Conservation (phyloP, 768 basidiomycete species). For the Polyporus arcularius region DNA sequence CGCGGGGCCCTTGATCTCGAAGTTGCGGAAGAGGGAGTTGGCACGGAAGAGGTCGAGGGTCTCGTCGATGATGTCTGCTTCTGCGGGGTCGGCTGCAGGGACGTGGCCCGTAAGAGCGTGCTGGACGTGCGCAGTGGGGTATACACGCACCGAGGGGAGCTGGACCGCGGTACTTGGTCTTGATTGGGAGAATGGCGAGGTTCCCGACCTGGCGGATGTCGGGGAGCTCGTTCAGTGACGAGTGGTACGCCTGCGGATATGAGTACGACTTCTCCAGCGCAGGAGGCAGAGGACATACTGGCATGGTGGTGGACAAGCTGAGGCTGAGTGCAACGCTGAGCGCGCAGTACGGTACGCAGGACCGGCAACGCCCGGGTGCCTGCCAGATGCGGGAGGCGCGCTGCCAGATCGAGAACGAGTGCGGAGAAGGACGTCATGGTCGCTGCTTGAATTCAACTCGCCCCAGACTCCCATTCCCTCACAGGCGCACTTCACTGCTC, state of each 20-base stretch:
- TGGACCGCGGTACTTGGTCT: conserved; percentile 89
- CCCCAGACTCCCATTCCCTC: background rate
- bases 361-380: conserved; percentile 11
- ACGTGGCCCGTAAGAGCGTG: background rate
- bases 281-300: conserved; percentile 14
- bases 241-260: conserved; percentile 85
- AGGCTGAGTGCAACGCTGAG: background rate
- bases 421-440: conserved; percentile 8
- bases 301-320: conserved; percentile 20
- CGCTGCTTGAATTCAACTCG: background rate
- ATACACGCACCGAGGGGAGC: conserved; percentile 68
- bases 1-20: conserved; percentile 98
- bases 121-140: background rate
- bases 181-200: conserved; percentile 86
- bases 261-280: background rate
- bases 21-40: conserved; percentile 98
- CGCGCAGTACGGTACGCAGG: conserved; percentile 5
- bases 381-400: conserved; percentile 8
- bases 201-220: conserved; percentile 88
- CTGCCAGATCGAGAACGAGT: background rate
- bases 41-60: conserved; percentile 96
- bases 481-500: background rate
- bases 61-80: conserved; percentile 93
- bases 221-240: conserved; percentile 82
- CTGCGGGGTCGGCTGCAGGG: conserved; percentile 68